Base-by-base conservation (phyloP, 495 filamentous ascomycete genomes). In the Jackrogersella multiformis region DNA sequence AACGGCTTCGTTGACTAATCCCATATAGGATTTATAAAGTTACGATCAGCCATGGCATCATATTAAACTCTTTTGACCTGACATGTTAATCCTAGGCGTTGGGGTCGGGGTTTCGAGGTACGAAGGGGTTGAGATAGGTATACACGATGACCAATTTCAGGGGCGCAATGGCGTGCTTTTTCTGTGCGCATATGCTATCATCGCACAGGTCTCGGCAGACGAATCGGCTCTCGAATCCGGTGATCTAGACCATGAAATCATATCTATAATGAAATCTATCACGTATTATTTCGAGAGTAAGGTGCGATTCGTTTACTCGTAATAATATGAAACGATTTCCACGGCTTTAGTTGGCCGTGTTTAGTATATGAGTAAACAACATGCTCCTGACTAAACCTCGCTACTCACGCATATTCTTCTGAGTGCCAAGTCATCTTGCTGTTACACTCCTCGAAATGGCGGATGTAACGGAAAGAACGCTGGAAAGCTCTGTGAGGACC, bases 101-200 rank as follows among this genome's bases (percentile, higher is more conserved):
- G 45, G 26, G 45, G n/a, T 49, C 45, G 21, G 10, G n/a, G 45
- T 32, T 10, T 9, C 9, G 45, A 15, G 16, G 26, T 4, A 13
- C 3, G 26, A 7, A 13, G 39, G 30, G 21, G 34, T 54, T 24
- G 41, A 41, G 51, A 39, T 24, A 56, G 18, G 18, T n/a, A 32
- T 12, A 51, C 55, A 35, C 7, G 24, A 69, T 65, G 61, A 39
- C 24, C 30, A 65, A 69, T 69, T 65, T 46, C 61, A 65, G 51
- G 56, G 66, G 56, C 56, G 7, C 15, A 23, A 69, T 69, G 66
- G 32, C 66, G 66, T 69, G 61, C 66, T 69, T 45, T 18, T 30
- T 15, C 28, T 30, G 16, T 21, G 39, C 23, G 52, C 58, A 58
- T 32, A 23, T 34, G 12, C 2, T 54, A 61, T 53, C 51, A 61